Percentiles rank a stretch among this genome's conserved stretches.
phyloP scores from a whole-genome alignment of 106 monocot genomes.

The Phalaenopsis equestris region DNA sequence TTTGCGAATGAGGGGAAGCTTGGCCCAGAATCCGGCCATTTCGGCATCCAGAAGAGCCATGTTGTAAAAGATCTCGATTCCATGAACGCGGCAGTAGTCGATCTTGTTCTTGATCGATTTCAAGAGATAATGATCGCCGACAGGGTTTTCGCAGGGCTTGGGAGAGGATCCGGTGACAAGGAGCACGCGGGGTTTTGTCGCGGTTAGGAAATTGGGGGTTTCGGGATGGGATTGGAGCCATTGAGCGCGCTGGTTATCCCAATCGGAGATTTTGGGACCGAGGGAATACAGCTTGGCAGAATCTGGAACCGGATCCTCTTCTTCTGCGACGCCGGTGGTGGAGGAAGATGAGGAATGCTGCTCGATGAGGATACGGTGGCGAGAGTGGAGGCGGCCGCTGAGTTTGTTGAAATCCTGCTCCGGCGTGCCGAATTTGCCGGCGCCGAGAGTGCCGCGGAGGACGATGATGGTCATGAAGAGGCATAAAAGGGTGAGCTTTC shows the following conservation, averaged over 20 bases:
- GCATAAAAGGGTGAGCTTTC: slow-evolving; percentile 70
- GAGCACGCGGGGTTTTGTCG: slow-evolving; percentile 59
- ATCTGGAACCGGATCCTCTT: slow-evolving; percentile 27
- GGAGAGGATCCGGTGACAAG: slow-evolving; percentile 85
- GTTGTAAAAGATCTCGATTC: slow-evolving; percentile 90
- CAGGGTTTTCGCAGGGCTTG: slow-evolving; percentile 88
- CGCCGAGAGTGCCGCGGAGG: slow-evolving; percentile 79
- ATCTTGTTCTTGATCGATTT: slow-evolving; percentile 98
- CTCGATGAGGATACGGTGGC: slow-evolving; percentile 35
- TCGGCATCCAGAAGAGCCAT: slow-evolving; percentile 89
- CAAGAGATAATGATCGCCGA: slow-evolving; percentile 84
- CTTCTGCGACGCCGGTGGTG: slow-evolving; percentile 14
- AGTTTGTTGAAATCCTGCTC: slow-evolving; percentile 57
- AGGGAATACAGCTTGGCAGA: slow-evolving; percentile 53
- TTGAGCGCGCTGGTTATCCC: slow-evolving; percentile 55
- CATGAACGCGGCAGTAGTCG: slow-evolving; percentile 84
- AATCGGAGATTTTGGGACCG: slow-evolving; percentile 78
- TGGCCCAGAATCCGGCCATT: slow-evolving; percentile 99
- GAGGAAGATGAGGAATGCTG: slow-evolving; percentile 6
- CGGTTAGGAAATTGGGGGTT: slow-evolving; percentile 36
- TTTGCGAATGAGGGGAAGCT: slow-evolving; percentile 75
- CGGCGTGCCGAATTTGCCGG: slow-evolving; percentile 74
- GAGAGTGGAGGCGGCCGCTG: slow-evolving; percentile 35
- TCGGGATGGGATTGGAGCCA: slow-evolving; percentile 67
- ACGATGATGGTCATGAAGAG: slow-evolving; percentile 73